Evolutionary conservation across 2,329 filamentous ascomycete genomes (phyloP), one percentile per base, ranked within the genome.

Genomic region (Phialophora macrospora): DNA sequence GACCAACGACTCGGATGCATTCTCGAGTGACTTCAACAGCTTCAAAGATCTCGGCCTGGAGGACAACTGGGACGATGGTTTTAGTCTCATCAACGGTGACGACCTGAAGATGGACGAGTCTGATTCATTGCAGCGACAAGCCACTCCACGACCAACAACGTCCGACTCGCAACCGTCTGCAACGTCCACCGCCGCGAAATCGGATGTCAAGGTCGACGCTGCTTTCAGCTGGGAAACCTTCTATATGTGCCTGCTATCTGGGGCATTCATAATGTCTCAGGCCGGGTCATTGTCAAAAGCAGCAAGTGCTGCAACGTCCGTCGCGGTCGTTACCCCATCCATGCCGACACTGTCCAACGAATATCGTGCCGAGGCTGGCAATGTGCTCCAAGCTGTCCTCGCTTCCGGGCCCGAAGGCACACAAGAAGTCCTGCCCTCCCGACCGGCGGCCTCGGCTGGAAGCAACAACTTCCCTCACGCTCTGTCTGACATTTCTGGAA

Each of bases 241-340:
- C 84, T 98, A 77, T 90, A 96, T 97, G 92, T 90, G 97, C 72
- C 90, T 99, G 75, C 90, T 99, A 62, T 93, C 97, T 70, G 95
- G 95, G 75, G 95, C 95, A 60, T 97, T 97, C 76, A 93, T 98
- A 73, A 90, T 95, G 68, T 97, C 94, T 34, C 96, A 93, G 80
- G 88, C 88, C 72, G 86, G 88, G 52, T 83, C 88, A 22, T 26
- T 51, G 48, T 60, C 58, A 7, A 81, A 85, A n/a, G 72, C 79
- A 4, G 72, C 78, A 49, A 87, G 88, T 46, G 87, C 87, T 71
- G 88, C 96, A 72, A 90, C 94, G 63, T 90, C 94, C 72, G 87
- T 95, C 63, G 89, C 91, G 66, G 89, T 87, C 70, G 91, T 90
- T 48, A 92, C 91, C 14, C 89, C 90, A 58, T 58, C 38, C 87